Evolutionary conservation across 306 rosid genomes (phyloP).

Genomic region (Malus fusca): DNA sequence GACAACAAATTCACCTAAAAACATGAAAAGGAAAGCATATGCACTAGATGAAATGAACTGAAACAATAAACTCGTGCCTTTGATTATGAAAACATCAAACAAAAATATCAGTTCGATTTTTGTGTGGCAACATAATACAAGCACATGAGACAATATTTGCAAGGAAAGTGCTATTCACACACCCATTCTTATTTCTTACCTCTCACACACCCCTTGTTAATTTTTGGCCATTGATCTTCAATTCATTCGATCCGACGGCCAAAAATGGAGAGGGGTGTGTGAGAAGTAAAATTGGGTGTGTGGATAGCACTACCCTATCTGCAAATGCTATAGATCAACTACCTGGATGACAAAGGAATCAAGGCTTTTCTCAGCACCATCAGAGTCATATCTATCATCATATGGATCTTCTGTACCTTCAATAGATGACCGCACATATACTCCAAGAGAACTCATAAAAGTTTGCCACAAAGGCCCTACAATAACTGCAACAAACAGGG

Average conservation of each 20-base stretch:
- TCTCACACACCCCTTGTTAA: too few species aligned
- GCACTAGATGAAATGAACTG: too few species aligned
- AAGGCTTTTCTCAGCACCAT: slow-evolving; percentile 84
- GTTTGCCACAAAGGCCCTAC: slow-evolving; percentile 83
- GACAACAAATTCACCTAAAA: too few species aligned
- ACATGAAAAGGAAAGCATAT: too few species aligned
- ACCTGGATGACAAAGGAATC: slow-evolving; percentile 93
- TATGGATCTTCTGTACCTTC: slow-evolving; percentile 69
- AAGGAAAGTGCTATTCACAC: neutral
- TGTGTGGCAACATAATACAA: neutral
- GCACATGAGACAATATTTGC: neutral
- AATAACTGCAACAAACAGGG: slow-evolving; percentile 48
- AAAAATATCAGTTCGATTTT: neutral
- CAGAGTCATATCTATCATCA: slow-evolving; percentile 94
- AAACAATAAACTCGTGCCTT: too few species aligned
- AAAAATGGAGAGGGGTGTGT: too few species aligned
- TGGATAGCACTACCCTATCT: neutral
- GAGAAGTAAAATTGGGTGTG: too few species aligned
- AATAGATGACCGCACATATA: slow-evolving; percentile 62
- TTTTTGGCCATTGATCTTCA: too few species aligned
- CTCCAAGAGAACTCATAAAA: slow-evolving; percentile 63
- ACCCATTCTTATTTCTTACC: too few species aligned
- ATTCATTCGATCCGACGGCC: too few species aligned
- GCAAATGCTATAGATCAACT: slow-evolving; percentile 9
- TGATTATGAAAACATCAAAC: neutral